Base-by-base conservation (phyloP, 345 rosid species). In the Balakata baccata region DNA sequence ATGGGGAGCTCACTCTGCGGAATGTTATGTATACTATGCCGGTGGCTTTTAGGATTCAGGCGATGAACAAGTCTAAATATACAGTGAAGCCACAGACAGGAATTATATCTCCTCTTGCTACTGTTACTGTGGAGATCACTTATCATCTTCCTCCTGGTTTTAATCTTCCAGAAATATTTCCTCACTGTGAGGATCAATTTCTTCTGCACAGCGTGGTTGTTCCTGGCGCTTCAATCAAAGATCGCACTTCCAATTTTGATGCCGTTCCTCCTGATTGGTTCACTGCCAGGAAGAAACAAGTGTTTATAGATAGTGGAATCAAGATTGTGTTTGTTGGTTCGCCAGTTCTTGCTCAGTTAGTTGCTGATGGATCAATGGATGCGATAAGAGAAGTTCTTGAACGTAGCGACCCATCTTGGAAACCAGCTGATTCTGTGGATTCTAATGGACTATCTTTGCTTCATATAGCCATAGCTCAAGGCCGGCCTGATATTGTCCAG, bases 11-110 rank as follows among this genome's bases (percentile, higher is more conserved):
- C 38, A 82, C 86, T 17, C 84, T 89, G 3, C 87, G 90, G 45
- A 89, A 89, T 56, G 94, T 89, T 41, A 89, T 87, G 94, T 60
- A 82, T 83, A 89, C 94, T 34, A 89, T 86, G 91, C 91, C 91
- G 9, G 89, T 89, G 3, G 94, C 88, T 2, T 85, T 89, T 69
- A 77, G 82, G 72, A 79, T 89, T 47, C 87, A 86, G 38, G 80
- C 87, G 6, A 25, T 81, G 70, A 81, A 84, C 86, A 84, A 77
- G 72, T 13, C 66, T 6, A 83, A 86, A 3, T 87, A 86, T 74
- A 74, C 81, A 0, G 77, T 83, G 18, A 89, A 81, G 71, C 94
- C 89, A 4, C 90, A 80, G 38, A 84, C 89, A 0, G 94, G 90
- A 41, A 86, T 89, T 56, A 85, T 89, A 22, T 77, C 86, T 8